Evolutionary conservation across 306 rosid species (phyloP), one percentile per base, ranked within the genome.

Genomic region (Phaseolus lunatus): DNA sequence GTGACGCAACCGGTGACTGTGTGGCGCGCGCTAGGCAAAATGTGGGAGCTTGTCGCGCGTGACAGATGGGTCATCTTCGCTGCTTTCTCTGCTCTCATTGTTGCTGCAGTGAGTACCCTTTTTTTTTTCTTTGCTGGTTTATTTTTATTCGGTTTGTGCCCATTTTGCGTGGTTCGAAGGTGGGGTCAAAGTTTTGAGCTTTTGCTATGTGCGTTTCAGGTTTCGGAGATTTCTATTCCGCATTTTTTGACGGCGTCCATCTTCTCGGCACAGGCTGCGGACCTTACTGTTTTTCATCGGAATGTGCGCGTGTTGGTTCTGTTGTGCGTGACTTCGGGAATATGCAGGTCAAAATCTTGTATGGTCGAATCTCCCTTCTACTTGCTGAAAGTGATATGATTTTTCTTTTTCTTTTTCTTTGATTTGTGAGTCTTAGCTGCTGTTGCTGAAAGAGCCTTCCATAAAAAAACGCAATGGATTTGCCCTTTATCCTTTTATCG

Each of bases 261-360:
- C 10, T 95, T 95, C 77, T 72, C 96, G 5, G 97, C 97, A 18
- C 97, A 90, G 89, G 80, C 90, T 78, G 92, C 96, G 24, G 83
- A 95, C n/a, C 67, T 90, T 54, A 19, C 86, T 29, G 93, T 90
- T 62, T 92, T 95, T 71, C 91, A 74, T 20, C 78, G 89, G 80
- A 95, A 95, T 79, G 97, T 95, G 84, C 87, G 79, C 43, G 73
- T 92, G 50, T 81, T 95, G 92, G 84, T 90, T 87, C 66, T 86
- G 49, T 53, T 95, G 39, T 95, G 97, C 81, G 33, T 87, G 56
- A 83, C 77, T 69, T 89, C 98, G 14, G 98, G 97, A 92, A 89
- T 95, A 83, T 92, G 93, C 98, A 92, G 98, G 98, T 95, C 93
- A 88, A 90, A 86, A 90, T 92, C 97, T 95, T 92, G 98, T 92